Evolutionary conservation across 805 yeast genomes (phyloP).

Genomic region (Wickerhamomyces alni): DNA sequence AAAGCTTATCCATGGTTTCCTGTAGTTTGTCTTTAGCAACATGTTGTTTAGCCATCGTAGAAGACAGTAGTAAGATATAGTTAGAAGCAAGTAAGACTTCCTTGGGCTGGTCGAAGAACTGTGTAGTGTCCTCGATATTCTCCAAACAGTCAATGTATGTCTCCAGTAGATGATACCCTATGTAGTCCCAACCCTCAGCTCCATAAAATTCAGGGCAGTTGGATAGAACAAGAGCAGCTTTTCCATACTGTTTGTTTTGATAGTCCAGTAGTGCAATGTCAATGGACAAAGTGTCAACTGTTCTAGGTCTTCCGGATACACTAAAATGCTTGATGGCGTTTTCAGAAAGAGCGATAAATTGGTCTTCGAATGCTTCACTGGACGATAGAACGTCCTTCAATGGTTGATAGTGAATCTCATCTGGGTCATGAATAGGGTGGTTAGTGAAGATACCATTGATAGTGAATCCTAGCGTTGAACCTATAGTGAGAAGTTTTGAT

Average conservation of each 20-base stretch:
- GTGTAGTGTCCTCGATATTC: conserved; percentile 25
- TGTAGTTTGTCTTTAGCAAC: not conserved
- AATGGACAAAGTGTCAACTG: conserved; percentile 67
- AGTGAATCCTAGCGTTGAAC: conserved; percentile 22
- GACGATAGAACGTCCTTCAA: conserved; percentile 23
- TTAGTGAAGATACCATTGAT: conserved; percentile 27
- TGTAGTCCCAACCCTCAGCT: conserved; percentile 65
- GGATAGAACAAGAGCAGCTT: conserved; percentile 57
- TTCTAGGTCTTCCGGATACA: conserved; percentile 47
- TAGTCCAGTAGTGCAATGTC: conserved; percentile 73
- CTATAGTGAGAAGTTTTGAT: conserved; percentile 33
- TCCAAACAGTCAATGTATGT: conserved; percentile 66
- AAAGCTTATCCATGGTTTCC: conserved; percentile 1
- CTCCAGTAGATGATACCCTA: conserved; percentile 61
- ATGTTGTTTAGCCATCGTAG: not conserved
- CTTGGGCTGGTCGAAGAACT: conserved; percentile 12
- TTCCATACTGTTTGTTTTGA: conserved; percentile 47
- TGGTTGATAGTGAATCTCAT: conserved; percentile 9
- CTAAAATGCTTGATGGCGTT: conserved; percentile 48
- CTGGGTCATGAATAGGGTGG: not conserved
- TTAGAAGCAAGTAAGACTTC: conserved; percentile 4
- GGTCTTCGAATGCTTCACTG: conserved; percentile 30
- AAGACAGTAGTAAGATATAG: conserved; percentile 8
- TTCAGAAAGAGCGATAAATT: conserved; percentile 50
- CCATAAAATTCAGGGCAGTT: conserved; percentile 66